These are phyloP conservation scores for Baorangia bicolor DNA, from an alignment of 768 basidiomycete genomes.

Conservation along the genomic window DNA sequence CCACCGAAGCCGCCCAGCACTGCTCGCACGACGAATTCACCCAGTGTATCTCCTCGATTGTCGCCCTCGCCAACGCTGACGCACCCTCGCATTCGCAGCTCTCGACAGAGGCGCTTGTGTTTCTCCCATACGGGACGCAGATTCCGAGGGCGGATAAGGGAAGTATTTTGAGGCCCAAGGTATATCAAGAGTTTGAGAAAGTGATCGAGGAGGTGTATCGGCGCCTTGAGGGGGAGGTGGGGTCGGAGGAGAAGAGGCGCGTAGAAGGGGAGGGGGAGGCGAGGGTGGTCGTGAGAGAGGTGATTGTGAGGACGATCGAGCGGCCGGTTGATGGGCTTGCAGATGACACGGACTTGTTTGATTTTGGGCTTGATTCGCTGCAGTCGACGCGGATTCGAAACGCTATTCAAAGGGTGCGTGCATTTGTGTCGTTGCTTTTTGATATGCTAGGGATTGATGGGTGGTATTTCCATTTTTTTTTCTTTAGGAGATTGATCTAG, in stretches of 20 bases:
- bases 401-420: conserved; percentile 39
- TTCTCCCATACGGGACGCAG: conserved; percentile 46
- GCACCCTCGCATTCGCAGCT: conserved; percentile 56
- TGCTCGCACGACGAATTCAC: conserved; percentile 27
- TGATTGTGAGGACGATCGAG: conserved; percentile 25
- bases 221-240: conserved; percentile 43
- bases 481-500: conserved; percentile 18
- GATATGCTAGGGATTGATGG: conserved; percentile 16
- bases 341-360: conserved; percentile 41
- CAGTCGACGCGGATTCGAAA: conserved; percentile 54
- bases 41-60: conserved; percentile 40
- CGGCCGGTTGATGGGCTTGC: conserved; percentile 12
- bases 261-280: conserved; percentile 14
- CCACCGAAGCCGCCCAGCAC: conserved; percentile 38
- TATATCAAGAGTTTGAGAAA: conserved; percentile 49
- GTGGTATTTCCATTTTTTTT: not conserved
- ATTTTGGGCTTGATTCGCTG: conserved; percentile 54
- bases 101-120: conserved; percentile 47
- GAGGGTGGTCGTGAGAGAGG: conserved; percentile 3
- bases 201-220: conserved; percentile 42
- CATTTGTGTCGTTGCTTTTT: conserved; percentile 22
- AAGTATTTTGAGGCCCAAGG: conserved; percentile 47
- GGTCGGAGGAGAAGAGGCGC: conserved; percentile 19
- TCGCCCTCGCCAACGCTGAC: conserved; percentile 49
- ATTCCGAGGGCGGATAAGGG: conserved; percentile 54